Evolutionary conservation across 1,284 basidiomycete genomes (phyloP), one percentile per base, ranked within the genome.

Genomic region (Sanghuangporus weigelae): DNA sequence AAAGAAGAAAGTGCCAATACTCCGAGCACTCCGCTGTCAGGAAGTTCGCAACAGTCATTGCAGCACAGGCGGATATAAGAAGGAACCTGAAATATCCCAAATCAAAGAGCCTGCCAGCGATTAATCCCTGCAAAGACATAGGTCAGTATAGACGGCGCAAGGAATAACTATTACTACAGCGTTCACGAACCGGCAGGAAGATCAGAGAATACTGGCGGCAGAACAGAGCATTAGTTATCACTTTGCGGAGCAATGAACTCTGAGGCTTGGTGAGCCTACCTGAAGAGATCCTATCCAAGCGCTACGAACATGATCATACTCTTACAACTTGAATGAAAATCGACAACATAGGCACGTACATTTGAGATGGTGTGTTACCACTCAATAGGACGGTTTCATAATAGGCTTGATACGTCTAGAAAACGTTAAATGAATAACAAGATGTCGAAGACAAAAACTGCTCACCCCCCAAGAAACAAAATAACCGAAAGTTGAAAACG

Each of bases 1-100:
- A 82, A 0, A 85, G 72, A 2, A 85, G 63, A 64, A 84, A 81
- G 21, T 87, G 85, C 78, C 81, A 87, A 69, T 85, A 87, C 65
- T 78, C 61, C 8, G 71, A 79, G 63, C 84, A 83, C 71, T 86
- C 72, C 0, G 81, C 81, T 11, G 82, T 75, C 57, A 87, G 75
- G 69, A 87, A 83, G 1, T 84, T 80, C 23, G 80, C 77, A 7
- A 77, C 67, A 3, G 84, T 71, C 35, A 86, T 76, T 8, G 82
- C 56, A 2, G 69, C 68, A 48, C 81, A 82, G 21, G 78, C 79
- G 5, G 72, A 64, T 3, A 78, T 65, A 48, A 82, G 75, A 7
- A 83, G 76, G 3, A 76, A 70, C 36, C 75, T 76, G 67, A 83
- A 81, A 69, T 84, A 81, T 23, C 85, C 85, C 2, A 81, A 67